Percentiles rank a stretch among this genome's conserved stretches.
Evolutionary conservation across 2,329 filamentous ascomycete genomes (phyloP).

Genomic region (Dendrostoma leiphaemia): DNA sequence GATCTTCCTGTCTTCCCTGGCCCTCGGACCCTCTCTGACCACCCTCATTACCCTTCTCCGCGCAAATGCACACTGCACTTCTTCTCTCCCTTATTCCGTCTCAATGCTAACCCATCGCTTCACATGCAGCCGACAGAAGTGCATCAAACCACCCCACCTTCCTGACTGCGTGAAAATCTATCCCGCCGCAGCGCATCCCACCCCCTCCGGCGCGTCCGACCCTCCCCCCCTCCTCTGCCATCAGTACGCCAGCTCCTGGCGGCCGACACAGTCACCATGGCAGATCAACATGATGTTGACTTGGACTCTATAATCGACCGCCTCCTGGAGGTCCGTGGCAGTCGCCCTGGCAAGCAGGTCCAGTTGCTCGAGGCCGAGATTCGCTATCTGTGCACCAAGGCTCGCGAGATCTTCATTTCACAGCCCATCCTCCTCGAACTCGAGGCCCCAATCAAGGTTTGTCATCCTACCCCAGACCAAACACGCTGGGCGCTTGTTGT

Average conservation of each 20-base stretch:
- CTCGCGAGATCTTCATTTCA: constrained; percentile 98
- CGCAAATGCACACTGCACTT: not conserved
- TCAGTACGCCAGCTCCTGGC: constrained; percentile 25
- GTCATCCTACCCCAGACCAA: not conserved
- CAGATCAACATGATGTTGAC: constrained; percentile 82
- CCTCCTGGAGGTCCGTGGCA: constrained; percentile 94
- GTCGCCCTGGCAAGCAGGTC: constrained; percentile 96
- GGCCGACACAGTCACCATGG: constrained; percentile 48
- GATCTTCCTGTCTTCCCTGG: constrained; percentile 4
- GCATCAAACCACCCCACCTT: constrained; percentile 18
- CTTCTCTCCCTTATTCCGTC: not conserved
- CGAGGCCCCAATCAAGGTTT: constrained; percentile 96
- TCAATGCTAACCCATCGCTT: not conserved
- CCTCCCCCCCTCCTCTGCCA: constrained; percentile 20
- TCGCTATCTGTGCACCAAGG: constrained; percentile 95
- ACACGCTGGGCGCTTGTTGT: not conserved
- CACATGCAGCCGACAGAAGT: constrained; percentile 16
- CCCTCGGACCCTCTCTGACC: not conserved
- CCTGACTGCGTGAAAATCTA: constrained; percentile 21
- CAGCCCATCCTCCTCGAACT: constrained; percentile 97
- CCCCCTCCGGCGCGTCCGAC: constrained; percentile 19
- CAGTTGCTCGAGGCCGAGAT: constrained; percentile 96
- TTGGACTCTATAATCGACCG: constrained; percentile 99
- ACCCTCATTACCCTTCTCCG: not conserved
- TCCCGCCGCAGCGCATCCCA: constrained; percentile 19